Evolutionary conservation across 2,329 filamentous ascomycete species (phyloP), one percentile per base, ranked within the genome.

Genomic region (Fusarium begoniae): DNA sequence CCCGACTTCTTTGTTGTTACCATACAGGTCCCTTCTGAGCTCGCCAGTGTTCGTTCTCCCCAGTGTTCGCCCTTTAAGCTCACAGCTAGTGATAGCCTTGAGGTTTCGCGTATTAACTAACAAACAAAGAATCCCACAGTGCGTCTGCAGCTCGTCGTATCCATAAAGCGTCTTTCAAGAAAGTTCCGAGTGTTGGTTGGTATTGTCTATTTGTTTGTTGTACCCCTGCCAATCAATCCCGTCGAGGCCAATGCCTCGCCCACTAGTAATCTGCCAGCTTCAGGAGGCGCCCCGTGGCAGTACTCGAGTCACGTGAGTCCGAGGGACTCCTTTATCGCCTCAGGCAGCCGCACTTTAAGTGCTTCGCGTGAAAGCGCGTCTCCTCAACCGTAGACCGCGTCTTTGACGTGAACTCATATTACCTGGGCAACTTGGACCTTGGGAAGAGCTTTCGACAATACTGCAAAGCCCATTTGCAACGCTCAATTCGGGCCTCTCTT

Each of bases 281-380:
- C 77, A 79, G 77, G 79, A 77, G 75, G 63, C 64, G 47, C 65
- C 65, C 63, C 54, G 67, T 73, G 74, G 71, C 69, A 73, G 72
- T 64, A 73, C 72, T 65, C 61, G 30, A 30, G 40, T 82, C 81
- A 83, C 81, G 81, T 83, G 81, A 64, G 17, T 12, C 6, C 24
- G 38, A 24, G 63, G n/a, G 38, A 37, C 22, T 24, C 24, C 45
- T 66, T 60, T 59, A 50, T 63, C 75, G 75, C 81, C 82, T 82
- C 70, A 82, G 81, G 81, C 81, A 82, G 66, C 69, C 76, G n/a
- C 72, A 75, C 80, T 70, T 83, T 80, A 83, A 82, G 79, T 82
- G 79, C 73, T 80, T 79, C 81, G 81, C 82, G 82, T 83, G 66
- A 58, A 67, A 73, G 77, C 82, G 82, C 82, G 82, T 83, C 81